phyloP scores from a whole-genome alignment of 2,329 filamentous ascomycete species.

The Pseudogymnoascus sp. region DNA sequence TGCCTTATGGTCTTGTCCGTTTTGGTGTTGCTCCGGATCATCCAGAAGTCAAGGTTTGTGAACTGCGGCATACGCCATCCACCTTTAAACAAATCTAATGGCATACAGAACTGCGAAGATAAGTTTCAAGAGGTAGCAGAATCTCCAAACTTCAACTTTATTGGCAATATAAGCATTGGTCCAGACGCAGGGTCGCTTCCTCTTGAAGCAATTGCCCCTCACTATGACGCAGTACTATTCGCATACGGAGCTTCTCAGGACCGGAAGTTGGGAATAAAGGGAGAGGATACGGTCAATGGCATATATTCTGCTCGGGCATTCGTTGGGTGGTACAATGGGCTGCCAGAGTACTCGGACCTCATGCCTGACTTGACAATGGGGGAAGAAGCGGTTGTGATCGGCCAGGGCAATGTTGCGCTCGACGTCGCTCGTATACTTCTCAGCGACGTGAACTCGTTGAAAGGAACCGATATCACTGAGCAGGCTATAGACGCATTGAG shows the following conservation, averaged over 20 bases:
- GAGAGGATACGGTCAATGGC: constrained; percentile 64
- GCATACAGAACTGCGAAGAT: constrained; percentile 76
- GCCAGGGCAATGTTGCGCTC: constrained; percentile 92
- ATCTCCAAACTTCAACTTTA: constrained; percentile 77
- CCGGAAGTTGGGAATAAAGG: constrained; percentile 67
- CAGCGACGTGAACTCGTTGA: constrained; percentile 63
- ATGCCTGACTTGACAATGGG: constrained; percentile 66
- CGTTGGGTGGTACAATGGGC: constrained; percentile 97
- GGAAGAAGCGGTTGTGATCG: constrained; percentile 80
- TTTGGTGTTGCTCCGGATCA: constrained; percentile 98
- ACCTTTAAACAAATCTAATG: constrained; percentile 14
- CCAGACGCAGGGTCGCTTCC: constrained; percentile 47
- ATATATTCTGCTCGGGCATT: constrained; percentile 87
- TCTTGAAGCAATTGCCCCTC: constrained; percentile 59
- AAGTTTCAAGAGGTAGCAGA: constrained; percentile 85
- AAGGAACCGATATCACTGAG: constrained; percentile 82
- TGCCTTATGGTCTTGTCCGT: constrained; percentile 85
- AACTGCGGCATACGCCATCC: constrained; percentile 7
- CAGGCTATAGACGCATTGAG: constrained; percentile 69
- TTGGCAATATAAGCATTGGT: constrained; percentile 83
- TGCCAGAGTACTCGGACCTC: constrained; percentile 71
- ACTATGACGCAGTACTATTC: constrained; percentile 90
- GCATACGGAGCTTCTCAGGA: constrained; percentile 88
- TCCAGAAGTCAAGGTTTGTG: constrained; percentile 82
- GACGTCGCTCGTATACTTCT: constrained; percentile 88